Conservation (phyloP, 2,329 filamentous ascomycete species). For the Penicillium palitans region DNA sequence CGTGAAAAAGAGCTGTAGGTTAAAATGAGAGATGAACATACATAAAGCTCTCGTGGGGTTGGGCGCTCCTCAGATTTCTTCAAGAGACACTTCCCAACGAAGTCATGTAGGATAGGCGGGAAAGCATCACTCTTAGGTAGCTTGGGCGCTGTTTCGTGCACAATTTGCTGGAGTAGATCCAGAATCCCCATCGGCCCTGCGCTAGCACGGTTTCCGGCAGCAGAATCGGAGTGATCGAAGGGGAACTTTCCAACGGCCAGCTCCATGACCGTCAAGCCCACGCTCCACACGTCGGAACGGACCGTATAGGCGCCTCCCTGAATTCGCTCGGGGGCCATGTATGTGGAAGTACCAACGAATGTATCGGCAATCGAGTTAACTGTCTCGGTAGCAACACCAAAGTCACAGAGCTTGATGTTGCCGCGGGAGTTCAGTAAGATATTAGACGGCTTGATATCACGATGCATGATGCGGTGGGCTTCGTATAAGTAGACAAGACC, state of each 20-base stretch:
- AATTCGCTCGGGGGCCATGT: conserved; percentile 98
- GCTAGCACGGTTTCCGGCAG: conserved; percentile 65
- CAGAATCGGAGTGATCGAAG: conserved; percentile 79
- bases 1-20: not conserved
- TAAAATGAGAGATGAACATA: conserved; percentile 49
- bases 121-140: conserved; percentile 97
- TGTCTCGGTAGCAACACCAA: conserved; percentile 96
- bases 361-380: conserved; percentile 98
- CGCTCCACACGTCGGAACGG: conserved; percentile 98
- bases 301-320: conserved; percentile 96
- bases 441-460: conserved; percentile 98
- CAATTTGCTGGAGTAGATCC: conserved; percentile 94
- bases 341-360: conserved; percentile 96
- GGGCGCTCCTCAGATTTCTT: conserved; percentile 87
- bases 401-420: conserved; percentile 96
- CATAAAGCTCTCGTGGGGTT: conserved; percentile 89
- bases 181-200: conserved; percentile 86
- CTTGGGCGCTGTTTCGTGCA: conserved; percentile 89
- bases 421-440: conserved; percentile 93
- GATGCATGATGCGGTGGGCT: conserved; percentile 96
- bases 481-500: conserved; percentile 94
- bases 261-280: conserved; percentile 93
- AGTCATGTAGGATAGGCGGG: conserved; percentile 89
- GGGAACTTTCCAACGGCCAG: conserved; percentile 96
- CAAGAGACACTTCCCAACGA: conserved; percentile 92